Base-by-base conservation (phyloP, 441 rosid genomes). In the Pelargonium myrrhifolium region DNA sequence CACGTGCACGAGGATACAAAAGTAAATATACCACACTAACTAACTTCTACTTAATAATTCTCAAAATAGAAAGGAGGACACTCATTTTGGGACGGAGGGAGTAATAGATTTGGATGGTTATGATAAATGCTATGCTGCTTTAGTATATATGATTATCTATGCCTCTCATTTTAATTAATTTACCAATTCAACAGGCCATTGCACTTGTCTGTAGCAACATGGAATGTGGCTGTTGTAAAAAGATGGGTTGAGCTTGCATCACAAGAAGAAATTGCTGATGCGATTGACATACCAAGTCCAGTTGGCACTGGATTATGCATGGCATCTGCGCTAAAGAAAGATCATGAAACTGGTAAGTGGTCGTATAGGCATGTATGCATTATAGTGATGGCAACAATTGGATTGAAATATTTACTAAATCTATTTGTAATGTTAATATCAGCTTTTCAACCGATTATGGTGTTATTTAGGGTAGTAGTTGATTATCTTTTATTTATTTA, bases 161-260 rank as follows among this genome's bases (percentile, higher is more conserved):
- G 68, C 64, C 64, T 58, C 47, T n/a, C 31, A 11, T 51, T 53
- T 71, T 69, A 65, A 43, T 51, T 10, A 2, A 69, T 70, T 39
- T 68, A 31, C 73, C 43, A 14, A 65, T 83, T 71, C 76, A 58
- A 37, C 87, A 95, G 98, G 76, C 99, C 99, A 21, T 79, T 95
- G 81, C 99, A 92, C 86, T 79, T 90, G 81, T 89, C 96, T 77
- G 83, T 92, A 65, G 84, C 88, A 73, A 85, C 97, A 55, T 87
- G 96, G 89, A 95, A 92, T 81, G 95, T 92, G 77, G 82, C 92
- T 68, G 91, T 92, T 74, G 90, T 92, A 78, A 87, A 81, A 83
- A 86, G 92, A 72, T 95, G 99, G 99, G 79, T 86, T 63, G 96
- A 87, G 84, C 90, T 90, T 78, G 87, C 98, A 64, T 75, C 85